A percentile compares a stretch with the other conserved stretches of the same genome.
Evolutionary conservation across 768 basidiomycete species (phyloP).

Genomic region (Artomyces pyxidatus): DNA sequence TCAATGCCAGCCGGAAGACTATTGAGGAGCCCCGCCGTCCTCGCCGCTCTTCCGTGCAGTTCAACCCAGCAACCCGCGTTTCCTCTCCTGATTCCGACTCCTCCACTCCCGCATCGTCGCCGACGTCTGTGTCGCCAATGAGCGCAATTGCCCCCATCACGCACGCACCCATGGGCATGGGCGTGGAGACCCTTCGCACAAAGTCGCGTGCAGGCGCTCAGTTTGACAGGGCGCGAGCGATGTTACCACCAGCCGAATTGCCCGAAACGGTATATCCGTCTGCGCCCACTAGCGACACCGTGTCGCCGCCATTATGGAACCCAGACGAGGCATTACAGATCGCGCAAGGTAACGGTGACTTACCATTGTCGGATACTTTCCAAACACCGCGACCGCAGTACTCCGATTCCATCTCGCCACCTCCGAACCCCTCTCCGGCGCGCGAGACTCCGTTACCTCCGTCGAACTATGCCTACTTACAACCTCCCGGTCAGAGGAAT

Average conservation of each 20-base stretch:
- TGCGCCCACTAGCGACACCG: neutral
- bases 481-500: too few relatives aligned
- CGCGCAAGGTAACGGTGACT: too few relatives aligned
- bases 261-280: constrained; percentile 2
- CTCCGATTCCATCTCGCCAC: too few relatives aligned
- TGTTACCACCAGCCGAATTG: neutral
- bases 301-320: neutral
- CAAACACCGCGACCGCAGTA: too few relatives aligned
- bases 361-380: too few relatives aligned
- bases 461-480: too few relatives aligned
- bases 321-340: neutral
- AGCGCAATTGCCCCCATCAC: too few relatives aligned
- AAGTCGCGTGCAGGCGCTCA: too few relatives aligned
- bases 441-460: too few relatives aligned
- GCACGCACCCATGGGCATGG: too few relatives aligned
- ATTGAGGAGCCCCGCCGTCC: constrained; percentile 10
- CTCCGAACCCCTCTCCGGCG: too few relatives aligned
- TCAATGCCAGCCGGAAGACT: constrained; percentile 6
- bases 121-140: constrained; percentile 3
- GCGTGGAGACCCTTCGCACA: too few relatives aligned
- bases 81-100: constrained; percentile 15
- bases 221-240: neutral
- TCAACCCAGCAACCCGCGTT: constrained; percentile 4
- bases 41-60: constrained; percentile 8
- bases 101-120: constrained; percentile 11